These are phyloP conservation scores for Davidsoniella virescens DNA, from an alignment of 2,329 filamentous ascomycete species.

Conservation along the genomic window DNA sequence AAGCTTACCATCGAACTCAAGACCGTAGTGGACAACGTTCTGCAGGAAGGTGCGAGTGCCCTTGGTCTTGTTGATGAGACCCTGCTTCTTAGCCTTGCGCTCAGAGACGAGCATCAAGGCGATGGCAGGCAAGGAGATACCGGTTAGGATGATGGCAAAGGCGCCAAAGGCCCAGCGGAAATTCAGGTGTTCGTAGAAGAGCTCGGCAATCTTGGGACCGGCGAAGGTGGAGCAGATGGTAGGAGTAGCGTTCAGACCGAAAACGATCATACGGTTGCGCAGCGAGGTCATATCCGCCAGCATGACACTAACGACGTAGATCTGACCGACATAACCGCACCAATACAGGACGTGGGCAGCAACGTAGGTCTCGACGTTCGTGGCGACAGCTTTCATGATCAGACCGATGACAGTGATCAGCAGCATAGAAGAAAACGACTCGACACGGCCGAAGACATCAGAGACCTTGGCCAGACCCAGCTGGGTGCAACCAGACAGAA, in stretches of 20 bases:
- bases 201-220: conserved; percentile 25
- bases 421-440: conserved; percentile 28
- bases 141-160: conserved; percentile 45
- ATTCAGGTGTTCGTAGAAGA: conserved; percentile 24
- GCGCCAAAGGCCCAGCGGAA: conserved; percentile 40
- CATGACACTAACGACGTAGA: conserved; percentile 26
- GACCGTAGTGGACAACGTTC: conserved; percentile 33
- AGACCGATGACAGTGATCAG: conserved; percentile 34
- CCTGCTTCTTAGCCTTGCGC: conserved; percentile 33
- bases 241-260: conserved; percentile 27
- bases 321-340: conserved; percentile 32
- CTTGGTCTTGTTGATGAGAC: conserved; percentile 26
- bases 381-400: conserved; percentile 46
- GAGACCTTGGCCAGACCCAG: conserved; percentile 31
- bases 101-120: conserved; percentile 22
- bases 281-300: conserved; percentile 28
- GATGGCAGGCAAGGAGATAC: conserved; percentile 25
- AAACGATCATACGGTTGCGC: conserved; percentile 27
- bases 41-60: conserved; percentile 31
- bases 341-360: conserved; percentile 49
- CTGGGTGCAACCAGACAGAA: conserved; percentile 24
- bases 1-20: conserved; percentile 39
- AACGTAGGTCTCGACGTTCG: conserved; percentile 40
- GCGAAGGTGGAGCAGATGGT: conserved; percentile 29
- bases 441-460: conserved; percentile 32